Evolutionary conservation across 495 filamentous ascomycete species (phyloP), one percentile per base, ranked within the genome.

Genomic region (Mytilinidion resinicola): DNA sequence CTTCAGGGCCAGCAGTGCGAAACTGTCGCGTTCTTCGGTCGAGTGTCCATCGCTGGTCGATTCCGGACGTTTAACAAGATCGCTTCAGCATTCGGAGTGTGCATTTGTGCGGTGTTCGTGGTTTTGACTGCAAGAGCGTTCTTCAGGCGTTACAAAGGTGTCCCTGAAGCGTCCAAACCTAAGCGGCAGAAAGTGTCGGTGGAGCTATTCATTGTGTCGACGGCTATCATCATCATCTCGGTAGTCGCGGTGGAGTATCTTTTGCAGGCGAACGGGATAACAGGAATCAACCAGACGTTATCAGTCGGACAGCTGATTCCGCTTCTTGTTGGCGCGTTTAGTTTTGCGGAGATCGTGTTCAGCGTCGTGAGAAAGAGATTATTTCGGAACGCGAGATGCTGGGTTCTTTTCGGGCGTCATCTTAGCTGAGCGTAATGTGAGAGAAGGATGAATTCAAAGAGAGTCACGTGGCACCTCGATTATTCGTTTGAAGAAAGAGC

Each of bases 31-130:
- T 49, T 49, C 46, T 49, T 49, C 17, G 46, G 46, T 20, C 17
- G 46, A 11, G 17, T 25, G 4, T 17, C 46, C 11, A 49, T 49
- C 19, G 4, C 19, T 49, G 46, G 46, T 25, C 46, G 12, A 20
- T 49, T 49, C 46, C 46, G 46, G 30, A 49, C 46, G 10, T 49
- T 49, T 25, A 49, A 25, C 17, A 49, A 49, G 30, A n/a, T 20
- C 11, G 46, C 30, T 11, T 49, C 46, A 12, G 46, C 17, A 3
- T 4, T 14, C 11, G 30, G 46, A 12, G 17, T 49, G 11, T 17
- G 17, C 11, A n/a, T 49, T 11, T 49, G 46, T 49, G 19, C 30
- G 17, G 11, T 17, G 4, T 49, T 17, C 19, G 4, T 49, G 17
- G 46, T 8, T 49, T 49, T 49, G 17, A 25, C 30, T 25, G 19